Evolutionary conservation across 495 filamentous ascomycete species (phyloP), one percentile per base, ranked within the genome.

Genomic region (Glarea lozoyensis): DNA sequence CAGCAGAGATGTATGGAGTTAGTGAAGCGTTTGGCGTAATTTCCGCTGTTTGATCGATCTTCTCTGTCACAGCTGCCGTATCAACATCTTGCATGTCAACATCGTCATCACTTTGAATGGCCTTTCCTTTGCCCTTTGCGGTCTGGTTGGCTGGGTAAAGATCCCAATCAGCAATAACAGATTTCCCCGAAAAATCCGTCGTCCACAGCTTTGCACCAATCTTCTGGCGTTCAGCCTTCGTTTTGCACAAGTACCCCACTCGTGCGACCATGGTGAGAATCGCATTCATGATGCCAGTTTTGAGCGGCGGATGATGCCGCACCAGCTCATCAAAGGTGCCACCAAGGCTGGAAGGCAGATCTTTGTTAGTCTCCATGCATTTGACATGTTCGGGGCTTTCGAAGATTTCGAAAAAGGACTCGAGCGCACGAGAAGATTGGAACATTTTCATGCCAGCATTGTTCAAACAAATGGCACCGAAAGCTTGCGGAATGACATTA

Each of bases 381-480:
- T 85, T 88, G 33, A 97, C 79, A 61, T 99, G 93, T 2, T 79
- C 78, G 4, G 88, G 79, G 48, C 84, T 95, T 61, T 94, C 86
- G 52, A 97, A 97, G 20, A 96, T 86, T 56, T 94, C 86, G 47
- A 97, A 86, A 61, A 88, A 99, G 50, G 72, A 81, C 30, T 84
- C 79, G 19, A 97, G 63, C 2, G 89, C 88, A 46, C 75, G 68
- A 0, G 90, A 95, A 1, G 80, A 73, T 44, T 88, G 77, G 54
- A 99, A 93, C 52, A 96, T 76, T 51, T 86, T 81, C 70, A 95
- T 78, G n/a, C 93, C 93, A 15, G 73, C 65, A 27, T 84, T 76
- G 44, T 94, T 95, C 38, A 99, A 66, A 52, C 88, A 99, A 34
- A 99, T 90, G 3, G 92, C 90, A 13, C 92, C 90, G 56, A 96